Evolutionary conservation across 768 basidiomycete species (phyloP), one percentile per base, ranked within the genome.

Genomic region (Tulasnella sp.): DNA sequence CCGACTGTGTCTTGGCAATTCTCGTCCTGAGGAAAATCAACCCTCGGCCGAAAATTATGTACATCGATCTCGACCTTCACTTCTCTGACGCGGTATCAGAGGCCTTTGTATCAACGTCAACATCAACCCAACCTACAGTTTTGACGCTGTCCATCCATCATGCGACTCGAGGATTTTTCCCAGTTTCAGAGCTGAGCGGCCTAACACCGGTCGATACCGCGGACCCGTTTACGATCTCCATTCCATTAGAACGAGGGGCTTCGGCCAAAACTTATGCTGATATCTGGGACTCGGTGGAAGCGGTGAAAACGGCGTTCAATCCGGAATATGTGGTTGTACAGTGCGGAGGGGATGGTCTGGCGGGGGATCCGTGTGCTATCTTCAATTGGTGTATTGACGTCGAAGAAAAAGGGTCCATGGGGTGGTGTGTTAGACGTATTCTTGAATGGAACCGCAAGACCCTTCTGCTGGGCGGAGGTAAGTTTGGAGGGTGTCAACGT

Each of bases 41-140:
- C 0, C 81, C 83, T 75, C 80, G 73, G 80, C 19, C 80, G 5
- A 89, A 93, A 2, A 88, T 96, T 16, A 91, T 98, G 90, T 98
- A 98, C 85, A 88, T 99, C 74, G 97, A 98, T 83, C 86, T 98
- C 12, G 97, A 98, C 84, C 87, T 98, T 3, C 97, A 98, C 84
- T 96, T 94, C 82, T 94, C 93, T 5, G 96, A 98, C 83, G 95
- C 90, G 0, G 95, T 97, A 71, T 92, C 93, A 0, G 89, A 93
- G 52, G 94, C 95, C 0, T 94, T 95, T 83, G 85, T 88, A 79
- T 85, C 88, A 1, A 82, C 82, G 34, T 84, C 86, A 0, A 82
- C 86, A 12, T 82, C 81, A 34, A 80, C 81, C 18, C 34, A 36
- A n/a, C 85, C 87, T 83, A 80, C 86, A 83, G 83, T 86, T 39